Percentiles rank a stretch among this genome's conserved stretches.
Evolutionary conservation across 1,284 basidiomycete genomes (phyloP).

Genomic region (Lignosus rhinocerotis): DNA sequence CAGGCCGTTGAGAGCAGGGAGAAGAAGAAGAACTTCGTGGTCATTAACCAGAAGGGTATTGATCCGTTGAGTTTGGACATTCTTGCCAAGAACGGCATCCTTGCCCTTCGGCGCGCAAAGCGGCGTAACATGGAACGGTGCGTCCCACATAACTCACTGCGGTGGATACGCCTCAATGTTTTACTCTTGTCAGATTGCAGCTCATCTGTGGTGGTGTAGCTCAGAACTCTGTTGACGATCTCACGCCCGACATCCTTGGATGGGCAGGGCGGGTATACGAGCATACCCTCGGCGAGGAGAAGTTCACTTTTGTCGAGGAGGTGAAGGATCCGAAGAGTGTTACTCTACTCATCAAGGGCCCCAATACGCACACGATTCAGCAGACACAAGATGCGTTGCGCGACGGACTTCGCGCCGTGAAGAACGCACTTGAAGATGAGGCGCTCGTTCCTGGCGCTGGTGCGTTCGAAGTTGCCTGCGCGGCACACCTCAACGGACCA

Average conservation of each 20-base stretch:
- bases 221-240: constrained; percentile 97
- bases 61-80: constrained; percentile 97
- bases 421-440: constrained; percentile 95
- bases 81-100: constrained; percentile 94
- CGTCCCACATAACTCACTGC: constrained; percentile 23
- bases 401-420: constrained; percentile 94
- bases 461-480: constrained; percentile 96
- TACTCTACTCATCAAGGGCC: constrained; percentile 97
- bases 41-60: constrained; percentile 99
- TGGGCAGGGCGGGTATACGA: constrained; percentile 99
- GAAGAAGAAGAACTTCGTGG: constrained; percentile 87
- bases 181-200: constrained; percentile 57
- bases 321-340: constrained; percentile 97
- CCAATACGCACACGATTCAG: constrained; percentile 94
- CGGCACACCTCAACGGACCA: constrained; percentile 77
- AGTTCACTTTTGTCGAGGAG: constrained; percentile 98
- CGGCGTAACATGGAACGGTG: constrained; percentile 97
- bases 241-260: constrained; percentile 89
- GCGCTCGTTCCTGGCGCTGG: constrained; percentile 92
- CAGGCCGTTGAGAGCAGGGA: constrained; percentile 80
- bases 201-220: constrained; percentile 94
- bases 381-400: constrained; percentile 98
- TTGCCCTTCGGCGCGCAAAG: constrained; percentile 95
- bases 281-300: constrained; percentile 98
- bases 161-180: constrained; percentile 3